phyloP scores from a whole-genome alignment of 257 asterid genomes.

The Echium plantagineum region DNA sequence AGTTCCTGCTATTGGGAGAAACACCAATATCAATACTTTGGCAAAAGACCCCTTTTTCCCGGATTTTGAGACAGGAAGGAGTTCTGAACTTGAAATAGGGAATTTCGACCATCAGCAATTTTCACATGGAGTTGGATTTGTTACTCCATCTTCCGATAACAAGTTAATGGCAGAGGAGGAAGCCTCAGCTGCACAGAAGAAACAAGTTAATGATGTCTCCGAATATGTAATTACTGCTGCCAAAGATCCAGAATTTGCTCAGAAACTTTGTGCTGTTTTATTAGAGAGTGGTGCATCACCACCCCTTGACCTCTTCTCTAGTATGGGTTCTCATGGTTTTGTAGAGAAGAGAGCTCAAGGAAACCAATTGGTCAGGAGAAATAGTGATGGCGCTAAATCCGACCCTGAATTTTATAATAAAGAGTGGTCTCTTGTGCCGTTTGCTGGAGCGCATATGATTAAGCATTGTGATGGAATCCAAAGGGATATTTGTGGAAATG shows the following conservation, averaged over 20 bases:
- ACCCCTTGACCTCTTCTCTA: constrained; percentile 21
- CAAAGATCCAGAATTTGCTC: constrained; percentile 24
- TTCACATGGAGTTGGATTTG: constrained; percentile 28
- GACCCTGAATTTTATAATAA: constrained; percentile 20
- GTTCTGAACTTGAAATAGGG: constrained; percentile 16
- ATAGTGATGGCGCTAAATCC: constrained; percentile 19
- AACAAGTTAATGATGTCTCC: constrained; percentile 32
- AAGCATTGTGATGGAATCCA: constrained; percentile 16
- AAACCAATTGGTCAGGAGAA: constrained; percentile 20
- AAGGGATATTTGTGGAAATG: constrained; percentile 23
- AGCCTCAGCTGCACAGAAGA: constrained; percentile 23
- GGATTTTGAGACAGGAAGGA: constrained; percentile 22
- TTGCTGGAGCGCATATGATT: constrained; percentile 29
- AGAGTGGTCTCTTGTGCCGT: constrained; percentile 33
- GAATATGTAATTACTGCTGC: constrained; percentile 21
- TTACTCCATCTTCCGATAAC: constrained; percentile 22
- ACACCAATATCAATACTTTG: constrained; percentile 16
- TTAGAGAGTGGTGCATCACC: constrained; percentile 22
- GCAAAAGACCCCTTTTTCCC: constrained; percentile 26
- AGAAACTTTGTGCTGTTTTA: constrained; percentile 21
- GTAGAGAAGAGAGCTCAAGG: constrained; percentile 25
- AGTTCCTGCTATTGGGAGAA: constrained; percentile 22
- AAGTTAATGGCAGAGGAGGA: constrained; percentile 20
- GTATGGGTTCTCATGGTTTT: constrained; percentile 15
- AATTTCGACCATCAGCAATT: constrained; percentile 23